Evolutionary conservation across 2,329 filamentous ascomycete species (phyloP).

Genomic region (Nemania sp.): DNA sequence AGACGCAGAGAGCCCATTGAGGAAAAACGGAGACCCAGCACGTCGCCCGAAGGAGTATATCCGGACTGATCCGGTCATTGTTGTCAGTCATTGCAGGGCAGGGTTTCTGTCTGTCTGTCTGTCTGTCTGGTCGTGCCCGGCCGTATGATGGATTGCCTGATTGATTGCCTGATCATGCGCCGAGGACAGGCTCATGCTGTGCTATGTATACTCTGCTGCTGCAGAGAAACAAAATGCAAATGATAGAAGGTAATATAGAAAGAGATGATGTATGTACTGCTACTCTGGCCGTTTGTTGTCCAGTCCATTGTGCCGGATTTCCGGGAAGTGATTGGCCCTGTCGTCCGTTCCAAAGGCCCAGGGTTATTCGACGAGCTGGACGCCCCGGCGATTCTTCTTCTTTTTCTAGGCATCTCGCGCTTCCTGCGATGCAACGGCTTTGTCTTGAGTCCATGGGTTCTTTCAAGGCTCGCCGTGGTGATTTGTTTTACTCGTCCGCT

Average conservation of each 20-base stretch:
- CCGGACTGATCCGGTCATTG: too few species aligned
- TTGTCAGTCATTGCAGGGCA: too few species aligned
- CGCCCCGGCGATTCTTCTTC: too few species aligned
- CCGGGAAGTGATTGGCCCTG: not conserved
- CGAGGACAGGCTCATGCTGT: too few species aligned
- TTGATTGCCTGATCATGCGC: conserved; percentile 8
- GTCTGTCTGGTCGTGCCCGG: too few species aligned
- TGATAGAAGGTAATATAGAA: not conserved
- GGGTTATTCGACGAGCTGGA: too few species aligned
- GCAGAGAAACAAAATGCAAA: too few species aligned
- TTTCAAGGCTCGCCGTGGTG: conserved; percentile 4
- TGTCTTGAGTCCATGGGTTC: not conserved
- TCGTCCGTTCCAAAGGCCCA: too few species aligned
- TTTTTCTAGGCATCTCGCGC: too few species aligned
- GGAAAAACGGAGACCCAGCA: not conserved
- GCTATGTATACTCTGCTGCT: too few species aligned
- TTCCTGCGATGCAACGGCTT: not conserved
- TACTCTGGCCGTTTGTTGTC: not conserved
- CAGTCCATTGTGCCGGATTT: not conserved
- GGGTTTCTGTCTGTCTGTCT: too few species aligned
- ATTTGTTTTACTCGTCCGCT: not conserved
- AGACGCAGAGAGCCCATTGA: conserved; percentile 15
- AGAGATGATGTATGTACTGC: not conserved
- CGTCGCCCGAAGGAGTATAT: conserved; percentile 3
- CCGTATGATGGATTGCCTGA: too few species aligned